Conservation (phyloP, 192 early-diverging fungal genomes). For the Coemansia sp. region DNA sequence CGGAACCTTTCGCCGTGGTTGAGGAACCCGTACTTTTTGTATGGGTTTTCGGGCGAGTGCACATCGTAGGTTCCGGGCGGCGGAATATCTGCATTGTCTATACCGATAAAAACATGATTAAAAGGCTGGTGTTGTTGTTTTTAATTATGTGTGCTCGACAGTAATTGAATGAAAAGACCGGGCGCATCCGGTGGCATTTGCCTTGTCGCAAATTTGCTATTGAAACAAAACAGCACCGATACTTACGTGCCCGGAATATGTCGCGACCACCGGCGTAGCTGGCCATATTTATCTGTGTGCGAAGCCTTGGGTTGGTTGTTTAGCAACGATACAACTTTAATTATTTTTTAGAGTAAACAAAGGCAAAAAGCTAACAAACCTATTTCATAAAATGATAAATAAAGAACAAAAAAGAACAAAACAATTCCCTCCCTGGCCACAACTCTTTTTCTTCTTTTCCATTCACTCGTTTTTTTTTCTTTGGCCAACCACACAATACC, state of each 20-base stretch:
- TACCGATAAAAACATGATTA: neutral
- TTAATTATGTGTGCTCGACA: neutral
- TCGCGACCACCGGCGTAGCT: slow-evolving; percentile 38
- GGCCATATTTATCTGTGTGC: slow-evolving; percentile 9
- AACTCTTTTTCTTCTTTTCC: too few species aligned
- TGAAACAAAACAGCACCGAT: too few species aligned
- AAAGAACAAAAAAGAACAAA: too few species aligned
- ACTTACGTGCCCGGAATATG: slow-evolving; percentile 41
- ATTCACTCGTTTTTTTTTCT: too few species aligned
- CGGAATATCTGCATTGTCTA: slow-evolving; percentile 46
- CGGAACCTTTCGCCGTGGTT: slow-evolving; percentile 31
- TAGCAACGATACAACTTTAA: too few species aligned
- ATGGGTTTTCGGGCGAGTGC: slow-evolving; percentile 25
- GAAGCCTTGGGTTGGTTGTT: too few species aligned
- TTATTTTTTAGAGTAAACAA: neutral
- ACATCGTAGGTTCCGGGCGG: slow-evolving; percentile 38
- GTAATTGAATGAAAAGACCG: neutral
- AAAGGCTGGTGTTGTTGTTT: neutral
- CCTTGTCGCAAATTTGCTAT: too few species aligned
- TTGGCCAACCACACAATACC: too few species aligned
- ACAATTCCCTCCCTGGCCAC: too few species aligned
- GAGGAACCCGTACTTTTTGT: slow-evolving; percentile 45
- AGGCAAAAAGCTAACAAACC: slow-evolving; percentile 2
- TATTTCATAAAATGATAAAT: too few species aligned
- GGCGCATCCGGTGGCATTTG: too few species aligned